These are phyloP conservation scores for Rhodotorula sp. DNA, from an alignment of 1,284 basidiomycete genomes.

Conservation along the genomic window DNA sequence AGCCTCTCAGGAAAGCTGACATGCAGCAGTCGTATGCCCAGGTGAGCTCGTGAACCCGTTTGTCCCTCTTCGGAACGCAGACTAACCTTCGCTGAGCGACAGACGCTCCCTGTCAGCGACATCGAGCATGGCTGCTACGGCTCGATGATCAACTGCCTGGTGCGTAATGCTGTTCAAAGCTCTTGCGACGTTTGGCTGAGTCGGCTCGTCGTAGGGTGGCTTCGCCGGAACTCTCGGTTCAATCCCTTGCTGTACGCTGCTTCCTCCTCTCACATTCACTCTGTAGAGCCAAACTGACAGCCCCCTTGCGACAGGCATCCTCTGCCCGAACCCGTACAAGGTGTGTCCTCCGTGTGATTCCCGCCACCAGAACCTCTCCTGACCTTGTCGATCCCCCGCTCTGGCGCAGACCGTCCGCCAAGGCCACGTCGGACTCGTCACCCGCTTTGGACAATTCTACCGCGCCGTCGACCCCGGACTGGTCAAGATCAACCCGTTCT, in stretches of 20 bases:
- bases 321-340: constrained; percentile 64
- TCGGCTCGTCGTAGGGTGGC: constrained; percentile 40
- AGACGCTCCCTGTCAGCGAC: constrained; percentile 24
- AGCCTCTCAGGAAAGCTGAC: constrained; percentile 37
- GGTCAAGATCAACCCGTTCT: constrained; percentile 85
- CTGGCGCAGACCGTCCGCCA: constrained; percentile 45
- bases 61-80: neutral
- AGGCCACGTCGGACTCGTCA: constrained; percentile 82
- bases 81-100: neutral
- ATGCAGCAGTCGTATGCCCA: constrained; percentile 76
- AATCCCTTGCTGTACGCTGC: constrained; percentile 57
- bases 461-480: constrained; percentile 48
- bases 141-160: constrained; percentile 64
- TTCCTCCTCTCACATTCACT: neutral
- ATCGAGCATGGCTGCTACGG: constrained; percentile 83
- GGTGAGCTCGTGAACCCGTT: constrained; percentile 59
- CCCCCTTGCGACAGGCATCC: constrained; percentile 47
- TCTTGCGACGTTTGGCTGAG: neutral
- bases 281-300: neutral
- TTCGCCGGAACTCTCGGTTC: constrained; percentile 61
- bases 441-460: constrained; percentile 60
- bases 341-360: constrained; percentile 6
- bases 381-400: neutral
- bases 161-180: neutral
- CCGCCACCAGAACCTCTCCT: neutral